These are phyloP conservation scores for Alternaria postmessia DNA, from an alignment of 2,329 filamentous ascomycete species.

Conservation along the genomic window DNA sequence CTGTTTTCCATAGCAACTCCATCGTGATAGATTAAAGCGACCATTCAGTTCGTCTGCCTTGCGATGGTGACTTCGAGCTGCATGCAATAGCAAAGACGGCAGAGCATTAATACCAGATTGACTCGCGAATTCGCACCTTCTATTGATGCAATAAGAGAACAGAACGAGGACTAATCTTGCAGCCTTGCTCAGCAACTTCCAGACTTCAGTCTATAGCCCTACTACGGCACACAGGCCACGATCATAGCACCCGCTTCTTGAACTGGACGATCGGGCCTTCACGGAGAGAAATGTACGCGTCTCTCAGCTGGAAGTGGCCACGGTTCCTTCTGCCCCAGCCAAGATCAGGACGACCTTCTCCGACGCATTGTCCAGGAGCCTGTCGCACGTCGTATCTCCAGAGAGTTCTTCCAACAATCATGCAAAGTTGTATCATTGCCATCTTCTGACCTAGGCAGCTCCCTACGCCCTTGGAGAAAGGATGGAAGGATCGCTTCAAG, in stretches of 20 bases:
- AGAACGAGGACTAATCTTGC: not conserved
- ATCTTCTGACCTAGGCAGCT: constrained; percentile 38
- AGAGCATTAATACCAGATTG: not conserved
- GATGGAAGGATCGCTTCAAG: constrained; percentile 19
- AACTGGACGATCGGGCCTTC: not conserved
- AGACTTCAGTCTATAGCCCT: not conserved
- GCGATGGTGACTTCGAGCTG: too few relatives aligned
- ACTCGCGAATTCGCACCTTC: not conserved
- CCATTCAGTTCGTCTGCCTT: too few relatives aligned
- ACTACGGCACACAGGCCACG: not conserved
- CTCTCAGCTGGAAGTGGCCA: not conserved
- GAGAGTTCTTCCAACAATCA: not conserved
- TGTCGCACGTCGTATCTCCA: constrained; percentile 3
- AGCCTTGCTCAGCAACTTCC: not conserved
- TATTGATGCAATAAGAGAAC: not conserved
- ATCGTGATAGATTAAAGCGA: not conserved
- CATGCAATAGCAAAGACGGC: too few relatives aligned
- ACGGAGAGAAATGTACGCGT: not conserved
- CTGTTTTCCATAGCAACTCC: too few relatives aligned
- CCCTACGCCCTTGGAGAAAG: constrained; percentile 34
- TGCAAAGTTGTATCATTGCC: constrained; percentile 16
- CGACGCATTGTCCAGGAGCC: not conserved
- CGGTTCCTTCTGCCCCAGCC: constrained; percentile 1
- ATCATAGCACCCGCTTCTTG: constrained; percentile 3
- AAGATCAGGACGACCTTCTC: constrained; percentile 2